Conservation (phyloP, 495 filamentous ascomycete species). For the Extremus antarcticus region DNA sequence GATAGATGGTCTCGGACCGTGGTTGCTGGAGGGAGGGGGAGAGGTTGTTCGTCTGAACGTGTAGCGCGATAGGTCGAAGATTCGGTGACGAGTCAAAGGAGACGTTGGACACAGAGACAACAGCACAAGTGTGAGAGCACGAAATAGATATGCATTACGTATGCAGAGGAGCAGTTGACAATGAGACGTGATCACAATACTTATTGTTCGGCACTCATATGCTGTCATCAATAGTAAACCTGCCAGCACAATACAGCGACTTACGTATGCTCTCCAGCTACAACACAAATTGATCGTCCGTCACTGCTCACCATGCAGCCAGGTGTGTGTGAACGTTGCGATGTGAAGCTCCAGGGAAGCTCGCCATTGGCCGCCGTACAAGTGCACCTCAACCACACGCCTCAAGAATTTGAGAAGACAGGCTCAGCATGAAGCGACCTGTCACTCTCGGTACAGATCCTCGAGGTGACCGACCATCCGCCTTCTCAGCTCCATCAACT, state of each 20-base stretch:
- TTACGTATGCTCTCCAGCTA: not conserved
- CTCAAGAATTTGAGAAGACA: not conserved
- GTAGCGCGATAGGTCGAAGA: no score
- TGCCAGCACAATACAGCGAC: not conserved
- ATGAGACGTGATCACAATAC: not conserved
- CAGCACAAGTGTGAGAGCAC: not conserved
- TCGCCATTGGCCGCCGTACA: not conserved
- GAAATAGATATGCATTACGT: not conserved
- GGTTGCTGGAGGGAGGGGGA: not conserved
- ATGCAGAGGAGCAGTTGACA: no score
- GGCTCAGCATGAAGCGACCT: not conserved
- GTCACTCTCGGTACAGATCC: conserved; percentile 23
- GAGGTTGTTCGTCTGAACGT: no score
- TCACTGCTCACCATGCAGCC: no score
- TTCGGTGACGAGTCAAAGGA: no score
- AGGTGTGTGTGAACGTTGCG: not conserved
- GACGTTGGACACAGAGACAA: not conserved
- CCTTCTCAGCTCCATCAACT: conserved; percentile 43
- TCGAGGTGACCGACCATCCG: conserved; percentile 47
- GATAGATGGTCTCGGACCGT: no score
- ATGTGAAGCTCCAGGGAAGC: not conserved
- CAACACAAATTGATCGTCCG: no score
- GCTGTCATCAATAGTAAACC: no score
- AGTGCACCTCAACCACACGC: not conserved
- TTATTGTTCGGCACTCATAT: not conserved